Conservation (phyloP, 2,329 filamentous ascomycete species). For the Alternaria sp. region DNA sequence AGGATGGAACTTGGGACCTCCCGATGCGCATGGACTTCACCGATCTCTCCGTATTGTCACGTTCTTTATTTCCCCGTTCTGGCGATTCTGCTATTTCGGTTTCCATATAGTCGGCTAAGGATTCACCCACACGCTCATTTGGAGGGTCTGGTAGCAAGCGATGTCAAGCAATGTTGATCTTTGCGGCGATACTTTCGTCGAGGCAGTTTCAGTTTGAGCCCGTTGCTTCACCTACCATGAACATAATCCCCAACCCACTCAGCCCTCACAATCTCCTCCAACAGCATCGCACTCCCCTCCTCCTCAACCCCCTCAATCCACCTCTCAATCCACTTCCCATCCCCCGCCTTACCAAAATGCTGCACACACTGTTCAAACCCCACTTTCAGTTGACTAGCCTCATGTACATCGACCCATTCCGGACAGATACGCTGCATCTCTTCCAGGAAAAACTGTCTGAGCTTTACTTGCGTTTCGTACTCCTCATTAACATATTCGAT, state of each 20-base stretch:
- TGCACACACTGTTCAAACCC: neutral
- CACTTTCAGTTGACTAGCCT: neutral
- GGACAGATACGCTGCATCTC: neutral
- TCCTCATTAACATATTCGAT: neutral
- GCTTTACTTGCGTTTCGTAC: neutral
- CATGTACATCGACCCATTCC: neutral
- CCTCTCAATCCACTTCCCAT: neutral
- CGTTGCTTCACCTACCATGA: neutral
- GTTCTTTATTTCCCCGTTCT: too few species aligned
- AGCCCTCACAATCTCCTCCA: neutral
- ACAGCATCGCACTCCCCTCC: neutral
- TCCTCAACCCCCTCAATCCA: neutral
- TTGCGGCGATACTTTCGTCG: too few species aligned
- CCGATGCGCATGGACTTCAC: neutral
- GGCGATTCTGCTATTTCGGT: too few species aligned
- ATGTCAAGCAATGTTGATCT: too few species aligned
- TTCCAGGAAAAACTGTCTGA: neutral
- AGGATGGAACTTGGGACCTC: neutral
- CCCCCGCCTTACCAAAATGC: neutral
- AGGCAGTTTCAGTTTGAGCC: too few species aligned
- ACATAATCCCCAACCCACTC: neutral
- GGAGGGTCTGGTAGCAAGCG: too few species aligned
- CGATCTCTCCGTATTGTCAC: too few species aligned
- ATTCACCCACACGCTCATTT: too few species aligned
- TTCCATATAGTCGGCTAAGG: too few species aligned